Evolutionary conservation across 805 yeast species (phyloP).

Genomic region (Jamesozyma piceae): DNA sequence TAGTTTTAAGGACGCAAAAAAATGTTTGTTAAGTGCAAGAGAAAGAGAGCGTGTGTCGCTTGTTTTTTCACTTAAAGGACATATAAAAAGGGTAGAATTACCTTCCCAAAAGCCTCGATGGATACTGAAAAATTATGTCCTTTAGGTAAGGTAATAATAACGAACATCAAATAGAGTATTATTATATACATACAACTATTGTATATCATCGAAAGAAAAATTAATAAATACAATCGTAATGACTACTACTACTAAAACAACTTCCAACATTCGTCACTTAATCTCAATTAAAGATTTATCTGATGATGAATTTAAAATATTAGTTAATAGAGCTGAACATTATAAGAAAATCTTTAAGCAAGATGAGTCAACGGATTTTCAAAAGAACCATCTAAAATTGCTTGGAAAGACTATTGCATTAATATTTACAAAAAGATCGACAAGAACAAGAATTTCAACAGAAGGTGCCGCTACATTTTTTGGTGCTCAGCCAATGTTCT

Average conservation of each 20-base stretch:
- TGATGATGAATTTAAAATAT: conserved; percentile 55
- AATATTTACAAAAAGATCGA: conserved; percentile 83
- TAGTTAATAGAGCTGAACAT: conserved; percentile 69
- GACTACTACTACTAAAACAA: not conserved
- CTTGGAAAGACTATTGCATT: conserved; percentile 77
- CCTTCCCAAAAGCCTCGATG: not conserved
- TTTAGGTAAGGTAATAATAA: conserved; percentile 26
- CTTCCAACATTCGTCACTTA: conserved; percentile 47
- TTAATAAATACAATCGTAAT: not conserved
- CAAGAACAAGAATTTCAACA: conserved; percentile 86
- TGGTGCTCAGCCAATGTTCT: conserved; percentile 93
- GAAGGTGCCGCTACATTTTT: conserved; percentile 91
- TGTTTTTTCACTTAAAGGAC: conserved; percentile 13
- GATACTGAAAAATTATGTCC: conserved; percentile 9
- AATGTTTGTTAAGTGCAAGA: conserved; percentile 6
- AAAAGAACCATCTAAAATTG: conserved; percentile 40
- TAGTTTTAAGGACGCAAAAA: not conserved
- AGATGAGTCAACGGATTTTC: conserved; percentile 34
- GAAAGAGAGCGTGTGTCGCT: conserved; percentile 8
- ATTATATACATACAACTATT: too few relatives aligned
- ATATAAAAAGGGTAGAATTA: conserved; percentile 1
- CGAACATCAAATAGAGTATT: conserved; percentile 12
- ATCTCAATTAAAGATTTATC: conserved; percentile 73
- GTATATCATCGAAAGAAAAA: not conserved
- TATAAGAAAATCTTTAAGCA: conserved; percentile 57